Evolutionary conservation across 768 basidiomycete genomes (phyloP).

Genomic region (Calocera viscosa): DNA sequence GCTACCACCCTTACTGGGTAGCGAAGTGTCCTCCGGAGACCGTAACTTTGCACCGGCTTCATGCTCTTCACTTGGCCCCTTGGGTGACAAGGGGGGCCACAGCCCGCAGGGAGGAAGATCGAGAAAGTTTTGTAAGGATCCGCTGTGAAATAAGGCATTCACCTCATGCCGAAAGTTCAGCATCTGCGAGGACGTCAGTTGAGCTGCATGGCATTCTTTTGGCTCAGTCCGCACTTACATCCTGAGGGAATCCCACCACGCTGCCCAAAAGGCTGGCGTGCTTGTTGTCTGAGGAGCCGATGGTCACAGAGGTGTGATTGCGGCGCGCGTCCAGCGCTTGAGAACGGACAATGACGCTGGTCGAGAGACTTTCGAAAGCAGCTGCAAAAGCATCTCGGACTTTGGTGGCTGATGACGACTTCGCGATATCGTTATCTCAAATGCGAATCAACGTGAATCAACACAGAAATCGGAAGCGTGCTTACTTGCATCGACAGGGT

Average conservation of each 20-base stretch:
- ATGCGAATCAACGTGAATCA: conserved; percentile 3
- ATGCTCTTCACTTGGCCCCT: background rate
- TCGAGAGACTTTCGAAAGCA: conserved; percentile 51
- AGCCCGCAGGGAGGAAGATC: conserved; percentile 22
- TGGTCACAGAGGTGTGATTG: conserved; percentile 36
- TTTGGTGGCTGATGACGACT: conserved; percentile 74
- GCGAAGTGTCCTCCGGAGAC: background rate
- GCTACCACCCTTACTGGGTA: background rate
- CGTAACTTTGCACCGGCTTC: background rate
- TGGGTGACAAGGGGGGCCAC: background rate
- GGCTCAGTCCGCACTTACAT: conserved; percentile 38
- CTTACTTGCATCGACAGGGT: conserved; percentile 80
- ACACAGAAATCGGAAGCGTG: conserved; percentile 17
- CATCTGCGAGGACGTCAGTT: conserved; percentile 35
- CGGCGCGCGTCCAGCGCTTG: conserved; percentile 48
- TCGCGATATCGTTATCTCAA: conserved; percentile 68
- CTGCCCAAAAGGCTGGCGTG: conserved; percentile 68
- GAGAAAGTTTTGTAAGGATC: conserved; percentile 47
- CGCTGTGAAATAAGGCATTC: conserved; percentile 51
- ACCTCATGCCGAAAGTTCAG: conserved; percentile 60
- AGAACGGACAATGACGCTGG: conserved; percentile 53
- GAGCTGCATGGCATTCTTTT: background rate
- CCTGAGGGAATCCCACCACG: conserved; percentile 71
- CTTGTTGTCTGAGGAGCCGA: conserved; percentile 38
- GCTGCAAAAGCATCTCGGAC: conserved; percentile 77